Base-by-base conservation (phyloP, 805 yeast species). In the Sugiyamaella boreocaroliniensis region DNA sequence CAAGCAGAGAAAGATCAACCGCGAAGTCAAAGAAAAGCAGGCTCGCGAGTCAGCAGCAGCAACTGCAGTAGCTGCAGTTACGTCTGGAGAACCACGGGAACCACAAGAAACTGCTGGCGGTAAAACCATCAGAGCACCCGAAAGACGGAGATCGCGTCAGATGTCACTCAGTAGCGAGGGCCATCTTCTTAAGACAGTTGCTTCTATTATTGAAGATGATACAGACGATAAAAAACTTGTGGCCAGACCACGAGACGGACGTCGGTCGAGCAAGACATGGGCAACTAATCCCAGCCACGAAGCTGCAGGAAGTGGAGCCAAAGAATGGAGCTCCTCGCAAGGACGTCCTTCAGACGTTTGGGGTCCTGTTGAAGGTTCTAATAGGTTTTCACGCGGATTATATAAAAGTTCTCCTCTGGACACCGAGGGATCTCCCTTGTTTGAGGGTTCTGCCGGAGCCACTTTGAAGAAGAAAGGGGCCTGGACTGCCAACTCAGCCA, bases 161-260 rank as follows among this genome's bases (percentile, higher is more conserved):
- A 9, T 20, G 40, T 45, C 48, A 6, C 41, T 45, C 26, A 32
- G 22, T 18, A 40, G 32, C n/a, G 48, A 32, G 16, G 40, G 48
- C 20, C 40, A 45, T 45, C 47, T 48, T n/a, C 22, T 57, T 15
- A 46, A 43, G 40, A 46, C 54, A 14, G 41, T 55, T 16, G 42
- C 47, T 3, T 53, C 58, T 14, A 40, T 55, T 16, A 54, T 55
- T 18, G 48, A 44, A 2, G 56, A 55, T 22, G 56, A 56, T 29
- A 26, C 43, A 16, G 51, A 48, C 19, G 48, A 45, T 19, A 42
- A 18, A 40, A 32, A 22, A 22, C 47, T 18, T 8, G 22, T 44
- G 5, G 8, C n/a, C 37, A 32, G n/a, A 32, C 37, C 37, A 5
- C 37, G 37, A 32, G 37, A 32, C 3, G n/a, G 37, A 4, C 37